Conservation (phyloP, 768 basidiomycete species). For the Serendipita indica region DNA sequence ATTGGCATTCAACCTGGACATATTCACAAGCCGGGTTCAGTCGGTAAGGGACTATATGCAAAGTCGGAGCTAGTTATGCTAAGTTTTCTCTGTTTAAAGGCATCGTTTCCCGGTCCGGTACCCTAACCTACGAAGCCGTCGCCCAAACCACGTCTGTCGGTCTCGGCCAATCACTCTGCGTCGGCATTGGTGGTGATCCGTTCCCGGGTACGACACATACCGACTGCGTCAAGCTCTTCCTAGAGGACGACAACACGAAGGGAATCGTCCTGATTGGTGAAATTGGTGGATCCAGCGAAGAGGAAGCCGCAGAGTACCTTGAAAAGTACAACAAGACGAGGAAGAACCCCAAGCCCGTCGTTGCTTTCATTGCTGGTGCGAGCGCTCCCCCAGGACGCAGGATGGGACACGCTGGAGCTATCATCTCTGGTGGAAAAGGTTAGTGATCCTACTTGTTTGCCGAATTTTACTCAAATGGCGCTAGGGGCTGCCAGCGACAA, state of each 20-base stretch:
- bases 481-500: slow-evolving; percentile 84
- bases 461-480: background rate
- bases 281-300: slow-evolving; percentile 98
- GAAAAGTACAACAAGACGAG: slow-evolving; percentile 85
- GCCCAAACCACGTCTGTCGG: slow-evolving; percentile 93
- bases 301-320: slow-evolving; percentile 95
- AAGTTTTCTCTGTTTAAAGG: too few relatives aligned
- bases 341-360: slow-evolving; percentile 79
- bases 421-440: slow-evolving; percentile 97
- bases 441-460: slow-evolving; percentile 14
- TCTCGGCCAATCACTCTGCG: slow-evolving; percentile 88
- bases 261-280: slow-evolving; percentile 99
- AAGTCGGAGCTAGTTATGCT: too few relatives aligned
- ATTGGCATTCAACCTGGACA: slow-evolving; percentile 98
- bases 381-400: slow-evolving; percentile 96
- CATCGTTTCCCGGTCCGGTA: slow-evolving; percentile 90
- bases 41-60: slow-evolving; percentile 40
- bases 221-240: slow-evolving; percentile 91
- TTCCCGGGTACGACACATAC: slow-evolving; percentile 93
- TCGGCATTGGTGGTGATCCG: slow-evolving; percentile 95
- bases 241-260: slow-evolving; percentile 86
- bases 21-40: slow-evolving; percentile 92
- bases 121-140: slow-evolving; percentile 96
- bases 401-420: slow-evolving; percentile 98
- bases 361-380: slow-evolving; percentile 94